These are phyloP conservation scores for Microbotryum silenes-acaulis DNA, from an alignment of 1,284 basidiomycete species.

Conservation along the genomic window DNA sequence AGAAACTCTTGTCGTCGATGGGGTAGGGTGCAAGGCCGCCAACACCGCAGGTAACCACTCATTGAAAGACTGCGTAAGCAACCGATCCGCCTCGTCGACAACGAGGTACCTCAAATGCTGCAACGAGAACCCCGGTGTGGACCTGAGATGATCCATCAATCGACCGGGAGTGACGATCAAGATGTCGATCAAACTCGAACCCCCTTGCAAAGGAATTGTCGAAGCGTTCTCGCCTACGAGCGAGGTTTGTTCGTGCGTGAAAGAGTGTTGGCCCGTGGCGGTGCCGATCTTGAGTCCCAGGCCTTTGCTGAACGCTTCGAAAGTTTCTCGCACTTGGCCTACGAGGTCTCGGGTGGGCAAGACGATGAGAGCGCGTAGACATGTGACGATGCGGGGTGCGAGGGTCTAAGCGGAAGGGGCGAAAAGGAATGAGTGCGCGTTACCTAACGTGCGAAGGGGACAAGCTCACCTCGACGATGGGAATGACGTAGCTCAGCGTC, in stretches of 20 bases:
- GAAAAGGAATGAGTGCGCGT: too few relatives aligned
- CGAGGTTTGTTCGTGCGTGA: constrained; percentile 68
- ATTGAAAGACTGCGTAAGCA: constrained; percentile 91
- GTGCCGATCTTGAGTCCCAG: constrained; percentile 76
- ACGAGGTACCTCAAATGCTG: constrained; percentile 92
- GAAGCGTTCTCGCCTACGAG: constrained; percentile 51
- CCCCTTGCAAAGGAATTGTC: constrained; percentile 41
- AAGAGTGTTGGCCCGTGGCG: constrained; percentile 75
- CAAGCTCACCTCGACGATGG: constrained; percentile 68
- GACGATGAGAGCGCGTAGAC: constrained; percentile 83
- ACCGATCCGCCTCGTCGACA: constrained; percentile 93
- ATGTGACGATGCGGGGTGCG: constrained; percentile 62
- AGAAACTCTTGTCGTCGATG: neutral
- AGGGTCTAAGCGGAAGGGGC: constrained; percentile 50
- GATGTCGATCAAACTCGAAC: constrained; percentile 83
- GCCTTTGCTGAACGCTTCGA: constrained; percentile 76
- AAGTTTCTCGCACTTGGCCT: constrained; percentile 79
- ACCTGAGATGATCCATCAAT: constrained; percentile 84
- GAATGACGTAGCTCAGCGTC: constrained; percentile 87
- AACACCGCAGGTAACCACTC: constrained; percentile 83
- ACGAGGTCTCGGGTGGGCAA: constrained; percentile 96
- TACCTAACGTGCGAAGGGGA: neutral
- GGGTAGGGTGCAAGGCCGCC: constrained; percentile 53
- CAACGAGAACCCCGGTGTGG: constrained; percentile 80
- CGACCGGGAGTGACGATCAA: constrained; percentile 92